Base-by-base conservation (phyloP, 306 rosid species). In the Glycine latifolia region DNA sequence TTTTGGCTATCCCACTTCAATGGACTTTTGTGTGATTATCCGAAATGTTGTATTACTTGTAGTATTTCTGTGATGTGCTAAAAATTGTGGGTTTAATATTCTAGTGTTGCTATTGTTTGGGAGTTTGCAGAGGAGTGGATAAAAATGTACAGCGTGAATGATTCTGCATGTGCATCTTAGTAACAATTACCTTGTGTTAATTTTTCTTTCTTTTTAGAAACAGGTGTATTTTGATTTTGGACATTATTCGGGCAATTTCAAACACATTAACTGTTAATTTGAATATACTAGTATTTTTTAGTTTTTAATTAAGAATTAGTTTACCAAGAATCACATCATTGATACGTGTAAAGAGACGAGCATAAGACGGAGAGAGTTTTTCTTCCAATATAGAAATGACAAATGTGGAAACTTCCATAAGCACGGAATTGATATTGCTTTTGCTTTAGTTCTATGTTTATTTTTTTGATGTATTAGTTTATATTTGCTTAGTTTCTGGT, bases 341-440 rank as follows among this genome's bases (percentile, higher is more conserved):
- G 9, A 6, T 43, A 43, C 47, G 31, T 55, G 61, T 55, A 15
- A 55, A 55, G 10, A 15, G 35, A 58, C 3, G 3, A 54, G 7
- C 5, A 54, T 5, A 4, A 54, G 60, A 53, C 5, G 9, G 20
- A 54, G 15, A 31, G 46, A 62, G 2, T 5, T 33, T 62, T 62
- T 62, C 17, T 65, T 65, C 2, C 26, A 54, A 65, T 37, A 4
- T 8, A 52, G 31, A 26, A 52, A 77, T 12, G 65, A 66, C 81
- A 77, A 77, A 50, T 6, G 39, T 17, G 71, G 85, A 75, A 82
- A 55, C 65, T 75, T 67, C 85, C 77, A 44, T 47, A 8, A 67
- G 63, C 71, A 82, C 71, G 85, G 37, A 75, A 67, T 35, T 56
- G 76, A 54, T 54, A 26, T 81, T 65, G 80, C 52, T 44, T 65